A percentile compares a stretch with the other conserved stretches of the same genome.
Conservation (phyloP, 2,329 filamentous ascomycete genomes). For the Fusarium sororula region DNA sequence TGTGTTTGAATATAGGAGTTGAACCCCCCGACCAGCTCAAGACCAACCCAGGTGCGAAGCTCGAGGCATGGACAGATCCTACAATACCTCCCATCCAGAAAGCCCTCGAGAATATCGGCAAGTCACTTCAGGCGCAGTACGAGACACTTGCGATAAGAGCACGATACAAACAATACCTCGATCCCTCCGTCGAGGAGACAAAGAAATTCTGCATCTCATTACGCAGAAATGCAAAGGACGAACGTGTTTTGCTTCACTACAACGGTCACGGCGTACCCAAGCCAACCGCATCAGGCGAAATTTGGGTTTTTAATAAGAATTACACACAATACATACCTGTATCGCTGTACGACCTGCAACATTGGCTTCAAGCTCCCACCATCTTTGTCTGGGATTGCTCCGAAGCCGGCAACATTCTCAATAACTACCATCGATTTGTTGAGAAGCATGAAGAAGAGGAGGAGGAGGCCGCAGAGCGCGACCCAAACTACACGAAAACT, state of each 20-base stretch:
- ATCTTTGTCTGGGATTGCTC: constrained; percentile 99
- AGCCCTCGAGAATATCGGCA: constrained; percentile 92
- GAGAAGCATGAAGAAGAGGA: constrained; percentile 96
- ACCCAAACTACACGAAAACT: constrained; percentile 85
- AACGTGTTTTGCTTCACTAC: constrained; percentile 97
- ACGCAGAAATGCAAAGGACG: constrained; percentile 91
- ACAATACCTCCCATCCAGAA: constrained; percentile 82
- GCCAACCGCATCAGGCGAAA: constrained; percentile 93
- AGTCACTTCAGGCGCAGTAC: constrained; percentile 94
- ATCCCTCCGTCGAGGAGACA: constrained; percentile 96
- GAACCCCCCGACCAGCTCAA: constrained; percentile 97
- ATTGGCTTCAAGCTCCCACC: constrained; percentile 94
- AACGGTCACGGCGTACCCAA: constrained; percentile 98
- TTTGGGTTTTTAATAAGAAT: constrained; percentile 99
- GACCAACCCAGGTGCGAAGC: constrained; percentile 89
- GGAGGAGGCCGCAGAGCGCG: constrained; percentile 75
- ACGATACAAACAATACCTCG: constrained; percentile 96
- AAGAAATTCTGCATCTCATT: constrained; percentile 95
- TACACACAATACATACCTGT: constrained; percentile 99
- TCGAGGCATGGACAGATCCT: constrained; percentile 97
- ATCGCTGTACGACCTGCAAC: constrained; percentile 92
- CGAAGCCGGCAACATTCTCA: constrained; percentile 93
- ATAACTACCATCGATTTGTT: constrained; percentile 92
- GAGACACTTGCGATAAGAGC: constrained; percentile 94
- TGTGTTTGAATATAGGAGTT: constrained; percentile 97